Evolutionary conservation across 2,329 filamentous ascomycete genomes (phyloP).

Genomic region (Myotisia sp.): DNA sequence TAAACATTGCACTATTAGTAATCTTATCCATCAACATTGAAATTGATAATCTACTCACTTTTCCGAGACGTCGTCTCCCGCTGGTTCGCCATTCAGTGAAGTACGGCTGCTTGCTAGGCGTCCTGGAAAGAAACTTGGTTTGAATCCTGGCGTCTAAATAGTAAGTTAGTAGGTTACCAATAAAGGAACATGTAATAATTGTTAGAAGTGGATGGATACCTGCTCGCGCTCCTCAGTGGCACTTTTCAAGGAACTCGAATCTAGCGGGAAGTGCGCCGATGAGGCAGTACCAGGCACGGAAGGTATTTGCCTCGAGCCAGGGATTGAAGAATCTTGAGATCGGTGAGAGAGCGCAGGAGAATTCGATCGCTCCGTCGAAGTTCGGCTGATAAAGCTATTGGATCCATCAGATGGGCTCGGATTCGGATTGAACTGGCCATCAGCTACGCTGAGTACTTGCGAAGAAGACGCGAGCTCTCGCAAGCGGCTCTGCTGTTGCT

Average conservation of each 20-base stretch:
- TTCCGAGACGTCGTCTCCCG: slow-evolving; percentile 1
- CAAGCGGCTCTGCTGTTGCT: slow-evolving; percentile 61
- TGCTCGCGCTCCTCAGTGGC: no score
- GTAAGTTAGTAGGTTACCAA: background rate
- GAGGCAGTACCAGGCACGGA: background rate
- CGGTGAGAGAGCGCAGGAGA: slow-evolving; percentile 24
- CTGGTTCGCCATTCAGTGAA: background rate
- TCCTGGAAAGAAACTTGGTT: background rate
- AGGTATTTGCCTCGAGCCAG: no score
- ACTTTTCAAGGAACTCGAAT: background rate
- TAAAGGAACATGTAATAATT: no score
- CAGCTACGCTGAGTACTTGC: slow-evolving; percentile 37
- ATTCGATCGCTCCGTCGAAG: slow-evolving; percentile 26
- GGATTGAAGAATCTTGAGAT: slow-evolving; percentile 25
- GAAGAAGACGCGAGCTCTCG: slow-evolving; percentile 73
- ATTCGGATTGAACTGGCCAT: slow-evolving; percentile 5
- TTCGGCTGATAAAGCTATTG: slow-evolving; percentile 23
- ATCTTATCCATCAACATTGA: no score
- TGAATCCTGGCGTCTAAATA: slow-evolving; percentile 1
- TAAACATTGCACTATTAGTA: background rate
- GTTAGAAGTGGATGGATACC: no score
- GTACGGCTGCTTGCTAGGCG: slow-evolving; percentile 1
- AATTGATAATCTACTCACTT: background rate
- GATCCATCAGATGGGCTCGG: slow-evolving; percentile 16
- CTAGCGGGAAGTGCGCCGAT: background rate